Evolutionary conservation across 208 protist genomes (phyloP), one percentile per base, ranked within the genome.

Genomic region (Strigomonas galati): DNA sequence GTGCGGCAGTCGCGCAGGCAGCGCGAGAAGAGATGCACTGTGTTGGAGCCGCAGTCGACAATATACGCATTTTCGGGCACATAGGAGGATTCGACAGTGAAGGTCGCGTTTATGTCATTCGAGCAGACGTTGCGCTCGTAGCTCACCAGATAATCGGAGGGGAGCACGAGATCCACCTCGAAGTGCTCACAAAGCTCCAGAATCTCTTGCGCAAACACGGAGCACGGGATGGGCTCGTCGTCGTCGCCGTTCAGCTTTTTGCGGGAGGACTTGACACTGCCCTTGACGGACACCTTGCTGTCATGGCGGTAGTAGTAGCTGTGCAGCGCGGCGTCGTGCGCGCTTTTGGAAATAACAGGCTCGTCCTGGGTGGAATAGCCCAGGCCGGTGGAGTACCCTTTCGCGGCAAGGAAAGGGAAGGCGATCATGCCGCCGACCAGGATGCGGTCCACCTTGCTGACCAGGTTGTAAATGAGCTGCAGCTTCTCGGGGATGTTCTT

Each of bases 111-210:
- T 46, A 64, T 58, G 37, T 70, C 70, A 21, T 63, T 67, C 27
- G 64, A 56, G 46, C 57, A 54, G n/a, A 35, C 69, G 28, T 71
- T 21, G 14, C 65, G 72, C 46, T 98, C 82, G n/a, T 84, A 84
- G 21, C 79, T 83, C 5, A 78, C 77, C 48, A 99, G 69, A 71
- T 98, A 98, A 78, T 99, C 98, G 2, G 97, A 76, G 21, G 98
- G 98, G 35, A 99, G 90, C 53, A 98, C 75, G 23, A 99, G 67
- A 59, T 99, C 92, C 12, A 99, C 97, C 49, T 84, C 74, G 59
- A 95, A 91, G 57, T 82, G 78, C 51, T 95, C 77, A 53, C 97
- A 98, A 46, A 97, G 87, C 1, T 71, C 79, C 40, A 99, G 71
- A 55, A 99, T 92, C 58, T 94, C 71, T 21, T 79, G 63, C 53